These are phyloP conservation scores for Backusella psychrophila DNA, from an alignment of 192 early-diverging fungal genomes.

Conservation along the genomic window DNA sequence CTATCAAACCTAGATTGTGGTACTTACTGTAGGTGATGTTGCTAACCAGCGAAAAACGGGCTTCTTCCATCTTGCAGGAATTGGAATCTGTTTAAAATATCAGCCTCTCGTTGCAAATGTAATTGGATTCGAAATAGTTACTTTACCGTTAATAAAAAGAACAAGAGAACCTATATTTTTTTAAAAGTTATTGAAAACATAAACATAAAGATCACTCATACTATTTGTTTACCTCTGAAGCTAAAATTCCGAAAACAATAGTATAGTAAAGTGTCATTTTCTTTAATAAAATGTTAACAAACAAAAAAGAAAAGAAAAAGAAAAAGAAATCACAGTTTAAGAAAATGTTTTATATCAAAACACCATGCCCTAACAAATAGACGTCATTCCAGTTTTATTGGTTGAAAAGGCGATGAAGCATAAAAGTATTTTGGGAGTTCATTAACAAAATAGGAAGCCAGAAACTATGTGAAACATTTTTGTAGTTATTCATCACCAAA, in stretches of 20 bases:
- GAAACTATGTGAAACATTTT: too few relatives aligned
- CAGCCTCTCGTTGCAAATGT: background rate
- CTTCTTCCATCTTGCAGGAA: constrained; percentile 47
- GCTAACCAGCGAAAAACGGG: constrained; percentile 44
- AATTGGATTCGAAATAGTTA: background rate
- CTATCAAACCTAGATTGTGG: background rate
- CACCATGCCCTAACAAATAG: background rate
- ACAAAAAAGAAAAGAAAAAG: too few relatives aligned
- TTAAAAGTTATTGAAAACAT: background rate
- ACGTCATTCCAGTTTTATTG: background rate
- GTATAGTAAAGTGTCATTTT: constrained; percentile 44
- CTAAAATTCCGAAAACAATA: constrained; percentile 45
- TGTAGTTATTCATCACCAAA: too few relatives aligned
- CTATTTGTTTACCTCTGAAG: constrained; percentile 39
- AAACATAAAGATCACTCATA: background rate
- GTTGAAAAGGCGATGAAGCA: background rate
- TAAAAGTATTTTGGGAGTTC: too few relatives aligned
- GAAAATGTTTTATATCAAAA: background rate
- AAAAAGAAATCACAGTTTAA: background rate
- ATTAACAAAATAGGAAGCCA: too few relatives aligned
- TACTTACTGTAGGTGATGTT: constrained; percentile 39
- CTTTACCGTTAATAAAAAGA: constrained; percentile 20
- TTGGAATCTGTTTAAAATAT: constrained; percentile 38
- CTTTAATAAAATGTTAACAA: background rate
- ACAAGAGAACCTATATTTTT: constrained; percentile 6